phyloP scores from a whole-genome alignment of 306 rosid species.

The Vigna angularis region DNA sequence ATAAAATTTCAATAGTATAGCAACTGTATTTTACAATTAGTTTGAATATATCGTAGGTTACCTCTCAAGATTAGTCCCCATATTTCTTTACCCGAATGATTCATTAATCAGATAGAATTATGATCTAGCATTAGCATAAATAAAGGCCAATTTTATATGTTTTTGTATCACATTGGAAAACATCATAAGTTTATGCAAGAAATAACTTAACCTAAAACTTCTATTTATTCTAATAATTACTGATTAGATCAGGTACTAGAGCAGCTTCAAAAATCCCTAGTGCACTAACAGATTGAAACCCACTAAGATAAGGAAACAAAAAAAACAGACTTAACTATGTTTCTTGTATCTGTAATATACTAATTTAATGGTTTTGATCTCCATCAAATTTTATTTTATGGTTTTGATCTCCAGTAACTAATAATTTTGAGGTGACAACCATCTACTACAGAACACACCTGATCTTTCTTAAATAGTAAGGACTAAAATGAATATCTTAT shows the following conservation, averaged over 20 bases:
- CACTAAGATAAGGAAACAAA: constrained; percentile 1
- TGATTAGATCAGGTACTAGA: background rate
- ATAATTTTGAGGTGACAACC: background rate
- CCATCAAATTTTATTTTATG: background rate
- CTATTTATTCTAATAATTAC: constrained; percentile 11
- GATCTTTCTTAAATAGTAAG: background rate
- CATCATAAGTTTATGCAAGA: background rate
- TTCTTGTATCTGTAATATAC: background rate
- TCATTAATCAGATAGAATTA: background rate
- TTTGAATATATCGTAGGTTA: too few relatives aligned
- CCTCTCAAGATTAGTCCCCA: too few relatives aligned
- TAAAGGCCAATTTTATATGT: background rate
- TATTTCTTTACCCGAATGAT: too few relatives aligned
- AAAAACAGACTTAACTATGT: too few relatives aligned
- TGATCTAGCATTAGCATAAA: background rate
- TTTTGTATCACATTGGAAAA: background rate
- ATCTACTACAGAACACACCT: background rate
- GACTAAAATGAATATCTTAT: background rate
- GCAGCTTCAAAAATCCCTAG: background rate
- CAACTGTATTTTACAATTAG: background rate
- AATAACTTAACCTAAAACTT: background rate
- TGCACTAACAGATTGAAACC: background rate
- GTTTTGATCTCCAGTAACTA: background rate
- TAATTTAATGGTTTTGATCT: background rate
- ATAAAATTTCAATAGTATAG: background rate